Evolutionary conservation across 768 basidiomycete genomes (phyloP).

Genomic region (Thelephora aurantiotincta): DNA sequence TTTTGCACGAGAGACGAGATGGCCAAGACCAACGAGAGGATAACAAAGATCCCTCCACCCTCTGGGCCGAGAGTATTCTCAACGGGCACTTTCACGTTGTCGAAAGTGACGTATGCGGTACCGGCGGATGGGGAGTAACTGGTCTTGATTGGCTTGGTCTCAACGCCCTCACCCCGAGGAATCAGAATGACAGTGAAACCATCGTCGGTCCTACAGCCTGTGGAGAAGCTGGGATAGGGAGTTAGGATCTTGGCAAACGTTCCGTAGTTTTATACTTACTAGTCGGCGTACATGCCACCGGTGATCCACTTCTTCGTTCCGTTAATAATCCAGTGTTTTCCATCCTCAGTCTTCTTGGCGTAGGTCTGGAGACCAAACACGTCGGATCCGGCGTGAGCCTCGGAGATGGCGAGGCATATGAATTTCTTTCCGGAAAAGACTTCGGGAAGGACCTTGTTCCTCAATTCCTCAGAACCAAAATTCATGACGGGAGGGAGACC

Average conservation of each 20-base stretch:
- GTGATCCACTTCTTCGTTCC: constrained; percentile 86
- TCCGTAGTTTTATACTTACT: constrained; percentile 10
- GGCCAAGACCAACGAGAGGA: constrained; percentile 27
- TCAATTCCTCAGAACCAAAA: constrained; percentile 55
- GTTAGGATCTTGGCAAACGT: constrained; percentile 5
- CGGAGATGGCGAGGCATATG: constrained; percentile 78
- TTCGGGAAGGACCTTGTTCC: constrained; percentile 42
- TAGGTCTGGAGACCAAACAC: constrained; percentile 68
- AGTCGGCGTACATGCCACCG: constrained; percentile 45
- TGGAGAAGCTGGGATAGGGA: constrained; percentile 48
- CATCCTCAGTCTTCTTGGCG: constrained; percentile 69
- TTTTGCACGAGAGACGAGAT: background rate
- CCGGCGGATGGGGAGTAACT: constrained; percentile 84
- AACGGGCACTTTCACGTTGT: constrained; percentile 74
- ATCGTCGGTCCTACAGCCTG: constrained; percentile 56
- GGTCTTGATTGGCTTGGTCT: constrained; percentile 80
- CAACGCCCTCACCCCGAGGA: constrained; percentile 67
- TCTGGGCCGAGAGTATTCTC: constrained; percentile 78
- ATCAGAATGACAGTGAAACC: constrained; percentile 81
- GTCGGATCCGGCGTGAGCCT: constrained; percentile 80
- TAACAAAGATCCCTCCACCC: constrained; percentile 56
- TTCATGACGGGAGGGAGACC: constrained; percentile 78
- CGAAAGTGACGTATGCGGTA: constrained; percentile 73
- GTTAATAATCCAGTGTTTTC: constrained; percentile 74
- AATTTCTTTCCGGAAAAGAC: constrained; percentile 68